Evolutionary conservation across 2,329 filamentous ascomycete species (phyloP).

Genomic region (Fusarium staphyleae): DNA sequence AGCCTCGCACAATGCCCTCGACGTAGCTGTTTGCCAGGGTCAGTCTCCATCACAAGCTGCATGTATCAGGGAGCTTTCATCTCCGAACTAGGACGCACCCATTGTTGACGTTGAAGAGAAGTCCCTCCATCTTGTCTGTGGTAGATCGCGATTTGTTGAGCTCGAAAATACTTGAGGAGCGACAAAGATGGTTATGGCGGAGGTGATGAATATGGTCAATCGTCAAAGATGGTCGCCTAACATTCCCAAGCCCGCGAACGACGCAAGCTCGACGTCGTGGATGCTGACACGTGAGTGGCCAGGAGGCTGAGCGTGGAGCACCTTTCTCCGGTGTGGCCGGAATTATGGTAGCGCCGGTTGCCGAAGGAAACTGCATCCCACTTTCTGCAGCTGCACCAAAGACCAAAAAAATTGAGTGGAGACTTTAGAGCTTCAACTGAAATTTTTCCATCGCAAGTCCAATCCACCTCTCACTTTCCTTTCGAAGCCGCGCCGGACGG

Average conservation of each 20-base stretch:
- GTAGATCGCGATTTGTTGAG: slow-evolving; percentile 5
- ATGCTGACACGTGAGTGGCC: slow-evolving; percentile 42
- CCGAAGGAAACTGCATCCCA: slow-evolving; percentile 38
- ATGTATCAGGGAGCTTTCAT: slow-evolving; percentile 23
- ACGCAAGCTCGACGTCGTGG: slow-evolving; percentile 37
- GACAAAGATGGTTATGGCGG: slow-evolving; percentile 17
- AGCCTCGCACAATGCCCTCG: slow-evolving; percentile 96
- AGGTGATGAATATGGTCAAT: slow-evolving; percentile 30
- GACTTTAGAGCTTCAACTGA: slow-evolving; percentile 48
- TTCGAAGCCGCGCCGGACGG: slow-evolving; percentile 45
- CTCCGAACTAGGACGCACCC: slow-evolving; percentile 63
- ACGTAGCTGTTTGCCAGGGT: slow-evolving; percentile 72
- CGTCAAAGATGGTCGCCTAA: slow-evolving; percentile 39
- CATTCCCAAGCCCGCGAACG: slow-evolving; percentile 34
- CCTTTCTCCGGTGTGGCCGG: slow-evolving; percentile 30
- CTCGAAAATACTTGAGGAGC: slow-evolving; percentile 6
- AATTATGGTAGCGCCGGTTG: slow-evolving; percentile 38
- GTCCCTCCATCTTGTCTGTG: slow-evolving; percentile 76
- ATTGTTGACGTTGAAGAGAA: slow-evolving; percentile 94
- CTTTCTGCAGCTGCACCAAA: slow-evolving; percentile 38
- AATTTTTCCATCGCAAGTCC: slow-evolving; percentile 51
- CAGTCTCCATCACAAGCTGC: slow-evolving; percentile 40
- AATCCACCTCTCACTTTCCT: slow-evolving; percentile 45
- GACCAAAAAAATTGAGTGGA: slow-evolving; percentile 51
- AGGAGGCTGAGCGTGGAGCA: slow-evolving; percentile 12